These are phyloP conservation scores for Blastobotrys capitulatus DNA, from an alignment of 1,139 yeast species.

Conservation along the genomic window DNA sequence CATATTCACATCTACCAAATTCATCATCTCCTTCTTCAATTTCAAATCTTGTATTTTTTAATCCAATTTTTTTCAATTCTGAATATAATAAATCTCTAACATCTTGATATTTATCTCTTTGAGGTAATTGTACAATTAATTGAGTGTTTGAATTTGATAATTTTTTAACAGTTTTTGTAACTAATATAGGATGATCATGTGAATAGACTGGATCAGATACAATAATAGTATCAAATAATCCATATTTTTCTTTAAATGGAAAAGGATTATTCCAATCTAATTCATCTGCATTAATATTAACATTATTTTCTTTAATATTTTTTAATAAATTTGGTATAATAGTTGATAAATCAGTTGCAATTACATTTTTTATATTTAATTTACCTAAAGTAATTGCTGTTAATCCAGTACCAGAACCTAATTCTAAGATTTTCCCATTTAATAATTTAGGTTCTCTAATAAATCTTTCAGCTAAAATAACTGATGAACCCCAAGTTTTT, in stretches of 20 bases:
- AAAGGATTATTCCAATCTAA: conserved; percentile 74
- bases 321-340: conserved; percentile 61
- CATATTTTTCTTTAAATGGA: conserved; percentile 30
- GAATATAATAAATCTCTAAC: conserved; percentile 61
- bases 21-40: conserved; percentile 73
- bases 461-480: conserved; percentile 57
- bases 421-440: conserved; percentile 45
- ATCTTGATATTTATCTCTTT: conserved; percentile 57
- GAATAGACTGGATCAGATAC: conserved; percentile 90
- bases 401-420: conserved; percentile 93
- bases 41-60: conserved; percentile 27
- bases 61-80: conserved; percentile 39
- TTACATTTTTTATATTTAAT: conserved; percentile 43
- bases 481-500: conserved; percentile 94
- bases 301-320: conserved; percentile 50
- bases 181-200: conserved; percentile 69
- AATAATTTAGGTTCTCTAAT: conserved; percentile 27
- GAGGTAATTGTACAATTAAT: conserved; percentile 66
- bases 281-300: conserved; percentile 38
- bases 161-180: conserved; percentile 49
- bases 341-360: conserved; percentile 72
- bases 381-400: conserved; percentile 62
- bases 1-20: conserved; percentile 48
- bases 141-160: conserved; percentile 35
- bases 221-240: conserved; percentile 52